A percentile compares a stretch with the other conserved stretches of the same genome.
These are phyloP conservation scores for Malassezia slooffiae DNA, from an alignment of 1,284 basidiomycete genomes.

Conservation along the genomic window DNA sequence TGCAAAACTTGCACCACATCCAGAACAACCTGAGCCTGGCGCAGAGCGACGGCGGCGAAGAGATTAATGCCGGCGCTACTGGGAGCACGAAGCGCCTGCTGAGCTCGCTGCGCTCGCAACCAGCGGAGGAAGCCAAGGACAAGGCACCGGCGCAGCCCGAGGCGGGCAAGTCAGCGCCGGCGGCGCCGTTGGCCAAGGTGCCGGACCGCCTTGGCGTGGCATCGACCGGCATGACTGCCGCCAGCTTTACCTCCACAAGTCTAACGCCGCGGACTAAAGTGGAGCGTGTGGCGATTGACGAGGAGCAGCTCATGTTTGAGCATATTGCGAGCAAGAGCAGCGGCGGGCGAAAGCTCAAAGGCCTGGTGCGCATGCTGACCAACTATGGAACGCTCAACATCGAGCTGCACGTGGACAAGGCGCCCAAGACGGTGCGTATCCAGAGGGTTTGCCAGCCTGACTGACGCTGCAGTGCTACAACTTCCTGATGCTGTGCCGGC, in stretches of 20 bases:
- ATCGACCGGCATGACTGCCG: constrained; percentile 78
- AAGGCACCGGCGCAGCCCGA: constrained; percentile 1
- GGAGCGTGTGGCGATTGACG: constrained; percentile 75
- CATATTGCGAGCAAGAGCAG: constrained; percentile 50
- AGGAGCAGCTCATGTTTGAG: constrained; percentile 78
- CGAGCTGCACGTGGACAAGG: constrained; percentile 79
- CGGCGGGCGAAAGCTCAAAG: constrained; percentile 43
- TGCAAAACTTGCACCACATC: constrained; percentile 26
- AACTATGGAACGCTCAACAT: constrained; percentile 79
- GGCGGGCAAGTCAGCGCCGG: not conserved
- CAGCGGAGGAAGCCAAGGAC: not conserved
- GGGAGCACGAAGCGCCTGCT: constrained; percentile 39
- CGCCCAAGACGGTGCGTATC: constrained; percentile 68
- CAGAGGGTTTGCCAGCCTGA: no score
- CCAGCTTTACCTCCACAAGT: constrained; percentile 83
- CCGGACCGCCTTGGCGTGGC: constrained; percentile 82
- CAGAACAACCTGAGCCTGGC: constrained; percentile 33
- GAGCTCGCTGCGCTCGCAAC: constrained; percentile 16
- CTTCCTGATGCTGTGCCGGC: constrained; percentile 59
- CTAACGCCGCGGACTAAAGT: constrained; percentile 66
- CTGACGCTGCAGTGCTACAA: constrained; percentile 62
- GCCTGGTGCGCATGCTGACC: constrained; percentile 62
- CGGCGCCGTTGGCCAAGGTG: constrained; percentile 6
- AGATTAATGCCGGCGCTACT: constrained; percentile 39
- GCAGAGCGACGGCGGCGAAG: constrained; percentile 28